Base-by-base conservation (phyloP, 441 rosid genomes). In the Melastoma candidum region DNA sequence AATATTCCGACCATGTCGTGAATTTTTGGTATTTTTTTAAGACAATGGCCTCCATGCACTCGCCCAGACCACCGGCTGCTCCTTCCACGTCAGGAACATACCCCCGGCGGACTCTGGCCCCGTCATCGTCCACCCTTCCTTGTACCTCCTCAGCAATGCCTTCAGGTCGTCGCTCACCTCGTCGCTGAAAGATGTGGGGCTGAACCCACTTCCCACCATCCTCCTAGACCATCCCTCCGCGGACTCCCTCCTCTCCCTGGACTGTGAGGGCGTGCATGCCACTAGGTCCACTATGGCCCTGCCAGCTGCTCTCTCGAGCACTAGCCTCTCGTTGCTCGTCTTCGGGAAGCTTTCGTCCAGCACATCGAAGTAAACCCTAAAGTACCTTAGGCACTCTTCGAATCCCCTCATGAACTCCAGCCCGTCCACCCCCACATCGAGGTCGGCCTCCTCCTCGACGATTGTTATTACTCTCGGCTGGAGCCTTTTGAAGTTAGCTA, bases 361-460 rank as follows among this genome's bases (percentile, higher is more conserved):
- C 0, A 90, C 70, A 65, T 88, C 94, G 7, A 85, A 83, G 53
- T 83, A 92, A 77, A 85, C 89, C 95, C 94, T 82, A 82, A 82
- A 92, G 85, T 89, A 92, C 12, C 87, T 65, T 11, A 92, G 60
- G 63, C 87, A 76, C 51, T 92, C 98, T 49, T 71, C 73, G 51
- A 87, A 88, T 11, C 87, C 82, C 26, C 60, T 75, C 4, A 85
- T 75, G 29, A 90, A 87, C 7, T 84, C 97, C 1, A 65, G 12
- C 54, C 80, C 94, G 12, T 74, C 84, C 11, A 44, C 46, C 2
- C 88, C 88, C 44, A 79, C 71, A 22, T 81, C 80, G 14, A 92
- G 84, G 69, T 92, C 95, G 2, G 87, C 90, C 68, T 92, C 98
- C 67, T 92, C 98, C 74, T 92, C 98, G 0, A 85, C 85, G 0